phyloP scores from a whole-genome alignment of 495 filamentous ascomycete genomes.

The Tuber microsphaerosporum region DNA sequence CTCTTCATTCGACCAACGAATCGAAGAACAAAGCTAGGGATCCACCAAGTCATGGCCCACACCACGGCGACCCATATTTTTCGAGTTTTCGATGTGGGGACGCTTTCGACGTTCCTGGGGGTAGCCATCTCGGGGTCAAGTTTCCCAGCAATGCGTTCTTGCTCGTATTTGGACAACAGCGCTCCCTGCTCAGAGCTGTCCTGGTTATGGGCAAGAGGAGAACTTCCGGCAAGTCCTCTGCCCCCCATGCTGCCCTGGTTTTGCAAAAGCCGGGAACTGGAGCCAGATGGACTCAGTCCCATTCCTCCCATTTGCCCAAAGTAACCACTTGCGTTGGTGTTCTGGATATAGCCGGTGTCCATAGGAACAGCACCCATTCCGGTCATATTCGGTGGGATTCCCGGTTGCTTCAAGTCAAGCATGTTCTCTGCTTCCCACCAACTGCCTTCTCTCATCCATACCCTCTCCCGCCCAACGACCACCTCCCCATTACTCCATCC shows the following conservation, averaged over 20 bases:
- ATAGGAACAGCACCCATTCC: slow-evolving; percentile 44
- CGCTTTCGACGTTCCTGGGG: slow-evolving; percentile 66
- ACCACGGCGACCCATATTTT: slow-evolving; percentile 72
- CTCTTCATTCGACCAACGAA: slow-evolving; percentile 91
- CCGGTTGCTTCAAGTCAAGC: slow-evolving; percentile 75
- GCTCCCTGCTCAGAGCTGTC: slow-evolving; percentile 45
- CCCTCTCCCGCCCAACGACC: slow-evolving; percentile 75
- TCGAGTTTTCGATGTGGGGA: slow-evolving; percentile 55
- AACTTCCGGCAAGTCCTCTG: slow-evolving; percentile 40
- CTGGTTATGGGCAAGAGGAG: slow-evolving; percentile 46
- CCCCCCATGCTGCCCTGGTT: slow-evolving; percentile 48
- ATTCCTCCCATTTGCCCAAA: slow-evolving; percentile 58
- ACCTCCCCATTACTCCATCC: slow-evolving; percentile 99
- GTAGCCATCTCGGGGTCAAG: slow-evolving; percentile 70
- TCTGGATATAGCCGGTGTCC: slow-evolving; percentile 59
- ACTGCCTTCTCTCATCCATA: slow-evolving; percentile 88
- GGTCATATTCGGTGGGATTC: slow-evolving; percentile 47
- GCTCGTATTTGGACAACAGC: slow-evolving; percentile 37
- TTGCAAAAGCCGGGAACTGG: slow-evolving; percentile 63
- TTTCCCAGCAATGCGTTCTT: slow-evolving; percentile 49
- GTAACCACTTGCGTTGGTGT: slow-evolving; percentile 58
- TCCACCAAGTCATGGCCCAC: slow-evolving; percentile 89
- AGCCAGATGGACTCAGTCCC: slow-evolving; percentile 57
- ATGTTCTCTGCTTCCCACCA: slow-evolving; percentile 99
- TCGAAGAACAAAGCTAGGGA: slow-evolving; percentile 75